Percentiles rank a stretch among this genome's conserved stretches.
Evolutionary conservation across 345 rosid genomes (phyloP).

Genomic region (Physaria fendleri): DNA sequence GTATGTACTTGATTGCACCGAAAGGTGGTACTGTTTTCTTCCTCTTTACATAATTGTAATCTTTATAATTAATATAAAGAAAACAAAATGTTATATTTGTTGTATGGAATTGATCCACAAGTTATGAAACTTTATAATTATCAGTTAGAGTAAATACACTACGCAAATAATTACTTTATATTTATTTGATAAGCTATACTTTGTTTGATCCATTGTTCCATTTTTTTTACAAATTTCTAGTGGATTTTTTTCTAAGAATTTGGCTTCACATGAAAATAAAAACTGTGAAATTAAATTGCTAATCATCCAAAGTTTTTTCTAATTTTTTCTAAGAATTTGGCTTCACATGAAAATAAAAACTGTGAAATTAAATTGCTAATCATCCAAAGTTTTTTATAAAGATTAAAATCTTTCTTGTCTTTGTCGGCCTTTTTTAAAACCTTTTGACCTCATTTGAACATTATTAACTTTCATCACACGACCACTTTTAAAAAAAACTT

Average conservation of each 20-base stretch:
- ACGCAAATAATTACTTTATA: too few relatives aligned
- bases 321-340: too few relatives aligned
- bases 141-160: too few relatives aligned
- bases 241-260: too few relatives aligned
- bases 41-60: neutral
- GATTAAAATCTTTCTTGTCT: neutral
- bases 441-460: slow-evolving; percentile 18
- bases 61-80: neutral
- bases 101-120: slow-evolving; percentile 11
- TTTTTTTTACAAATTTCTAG: too few relatives aligned
- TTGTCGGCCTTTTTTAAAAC: slow-evolving; percentile 14
- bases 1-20: slow-evolving; percentile 33
- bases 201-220: too few relatives aligned
- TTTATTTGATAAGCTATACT: too few relatives aligned
- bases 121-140: neutral
- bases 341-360: neutral
- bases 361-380: slow-evolving; percentile 1
- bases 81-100: slow-evolving; percentile 15
- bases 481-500: neutral
- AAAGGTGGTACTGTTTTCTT: slow-evolving; percentile 15
- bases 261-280: neutral
- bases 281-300: slow-evolving; percentile 3
- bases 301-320: neutral
- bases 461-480: slow-evolving; percentile 4
- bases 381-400: neutral